Conservation (phyloP, 2,329 filamentous ascomycete species). For the Beauveria bassiana region DNA sequence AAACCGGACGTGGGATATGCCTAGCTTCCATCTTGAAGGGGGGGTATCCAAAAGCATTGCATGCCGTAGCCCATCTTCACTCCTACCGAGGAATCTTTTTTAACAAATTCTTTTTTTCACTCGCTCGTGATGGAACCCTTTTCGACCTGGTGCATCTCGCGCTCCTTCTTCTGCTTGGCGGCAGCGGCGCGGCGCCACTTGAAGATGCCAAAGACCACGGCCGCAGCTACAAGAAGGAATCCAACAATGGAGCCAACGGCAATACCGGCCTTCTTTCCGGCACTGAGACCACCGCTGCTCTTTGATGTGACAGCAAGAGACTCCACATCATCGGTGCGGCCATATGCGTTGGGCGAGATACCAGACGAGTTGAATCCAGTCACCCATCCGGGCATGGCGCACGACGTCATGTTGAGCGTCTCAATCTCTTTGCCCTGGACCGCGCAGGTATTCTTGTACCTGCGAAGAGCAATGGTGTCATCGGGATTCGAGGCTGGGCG, state of each 20-base stretch:
- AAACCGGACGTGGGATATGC: not conserved
- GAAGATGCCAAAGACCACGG: not conserved
- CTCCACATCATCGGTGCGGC: not conserved
- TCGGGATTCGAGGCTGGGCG: not conserved
- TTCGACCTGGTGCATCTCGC: not conserved
- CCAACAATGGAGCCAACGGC: not conserved
- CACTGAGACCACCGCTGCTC: not conserved
- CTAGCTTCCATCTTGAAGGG: no score
- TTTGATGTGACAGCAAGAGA: not conserved
- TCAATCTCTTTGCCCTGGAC: not conserved
- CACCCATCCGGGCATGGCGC: not conserved
- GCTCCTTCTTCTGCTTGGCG: not conserved
- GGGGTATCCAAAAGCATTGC: no score
- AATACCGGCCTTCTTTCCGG: not conserved
- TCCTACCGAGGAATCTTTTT: not conserved
- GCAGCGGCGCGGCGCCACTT: not conserved
- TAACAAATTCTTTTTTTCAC: not conserved
- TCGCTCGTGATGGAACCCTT: not conserved
- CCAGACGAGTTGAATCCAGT: not conserved
- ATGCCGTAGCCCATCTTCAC: no score
- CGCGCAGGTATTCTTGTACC: not conserved
- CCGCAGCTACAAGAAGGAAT: not conserved
- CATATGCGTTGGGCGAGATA: not conserved
- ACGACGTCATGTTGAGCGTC: not conserved
- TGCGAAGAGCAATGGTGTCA: not conserved